Evolutionary conservation across 495 filamentous ascomycete species (phyloP), one percentile per base, ranked within the genome.

Genomic region (Penicillium flavigenum): DNA sequence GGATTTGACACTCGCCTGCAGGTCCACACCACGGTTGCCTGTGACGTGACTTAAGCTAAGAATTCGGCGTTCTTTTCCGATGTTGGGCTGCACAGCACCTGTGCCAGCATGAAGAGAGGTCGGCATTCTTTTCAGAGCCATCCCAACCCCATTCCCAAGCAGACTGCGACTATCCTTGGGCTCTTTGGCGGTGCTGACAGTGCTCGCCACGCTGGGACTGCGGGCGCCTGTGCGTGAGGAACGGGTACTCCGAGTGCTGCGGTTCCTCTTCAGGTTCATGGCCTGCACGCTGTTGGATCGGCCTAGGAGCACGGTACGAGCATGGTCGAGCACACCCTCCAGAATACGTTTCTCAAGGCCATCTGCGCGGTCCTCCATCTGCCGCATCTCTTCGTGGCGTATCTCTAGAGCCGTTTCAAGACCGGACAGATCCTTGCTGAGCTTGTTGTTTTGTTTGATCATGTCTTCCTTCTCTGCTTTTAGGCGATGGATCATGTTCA

Each of bases 301-400:
- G 16, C 84, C 83, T 56, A 95, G 84, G 42, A 97, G 82, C 17
- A 98, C 77, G 6, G 88, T 86, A 19, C 91, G 87, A 32, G 94
- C 96, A 64, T 97, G 92, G 65, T 98, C 92, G 59, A 98, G 91
- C 39, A 98, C 90, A 29, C 92, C 91, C 56, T 98, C 93, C 29
- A 98, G 75, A 57, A 98, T 96, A 10, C 93, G 84, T 44, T 92
- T 87, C 75, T 98, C 94, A 1, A 98, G 79, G 24, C 82, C 81
- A 61, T 96, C 90, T 10, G 92, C 92, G 47, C 91, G 86, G 9
- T 83, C 81, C 66, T 96, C 91, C 86, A 98, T 95, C 24, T 85
- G 79, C 41, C 90, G 82, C 54, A 98, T 86, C 69, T 98, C 94
- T 67, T 97, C 93, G 24, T 89, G 87, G 14, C 94, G 87, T 54